Evolutionary conservation across 2,329 filamentous ascomycete species (phyloP).

Genomic region (Verticillium zaregamsianum): DNA sequence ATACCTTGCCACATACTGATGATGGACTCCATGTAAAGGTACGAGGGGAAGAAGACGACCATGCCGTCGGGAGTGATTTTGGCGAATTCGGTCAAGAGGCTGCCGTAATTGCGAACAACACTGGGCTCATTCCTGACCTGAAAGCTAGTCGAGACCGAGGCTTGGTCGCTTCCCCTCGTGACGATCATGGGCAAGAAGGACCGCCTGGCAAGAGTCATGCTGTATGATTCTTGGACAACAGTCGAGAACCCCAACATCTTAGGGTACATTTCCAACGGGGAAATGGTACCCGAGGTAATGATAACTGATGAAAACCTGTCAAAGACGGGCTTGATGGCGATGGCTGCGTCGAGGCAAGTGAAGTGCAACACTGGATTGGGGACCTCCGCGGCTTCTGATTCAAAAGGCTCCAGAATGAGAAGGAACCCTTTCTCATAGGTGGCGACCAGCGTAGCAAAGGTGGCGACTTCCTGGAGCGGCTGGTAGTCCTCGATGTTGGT

Average conservation of each 20-base stretch:
- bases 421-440: constrained; percentile 97
- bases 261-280: constrained; percentile 96
- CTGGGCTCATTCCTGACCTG: constrained; percentile 93
- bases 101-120: constrained; percentile 96
- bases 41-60: constrained; percentile 99
- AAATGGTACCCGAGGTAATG: constrained; percentile 96
- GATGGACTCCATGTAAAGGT: constrained; percentile 98
- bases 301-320: constrained; percentile 97
- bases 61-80: constrained; percentile 95
- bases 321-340: constrained; percentile 96
- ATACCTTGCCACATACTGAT: constrained; percentile 99
- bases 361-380: constrained; percentile 97
- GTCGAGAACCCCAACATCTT: constrained; percentile 95
- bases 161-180: constrained; percentile 90
- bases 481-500: constrained; percentile 98
- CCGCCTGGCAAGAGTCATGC: constrained; percentile 87
- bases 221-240: constrained; percentile 94
- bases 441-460: constrained; percentile 90
- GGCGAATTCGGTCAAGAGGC: constrained; percentile 87
- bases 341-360: constrained; percentile 92
- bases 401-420: constrained; percentile 93
- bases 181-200: constrained; percentile 99
- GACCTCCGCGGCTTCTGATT: constrained; percentile 91
- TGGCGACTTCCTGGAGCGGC: constrained; percentile 93
- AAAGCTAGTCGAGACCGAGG: constrained; percentile 87